These are phyloP conservation scores for Cokeromyces recurvatus DNA, from an alignment of 371 early-diverging fungal species.

Conservation along the genomic window DNA sequence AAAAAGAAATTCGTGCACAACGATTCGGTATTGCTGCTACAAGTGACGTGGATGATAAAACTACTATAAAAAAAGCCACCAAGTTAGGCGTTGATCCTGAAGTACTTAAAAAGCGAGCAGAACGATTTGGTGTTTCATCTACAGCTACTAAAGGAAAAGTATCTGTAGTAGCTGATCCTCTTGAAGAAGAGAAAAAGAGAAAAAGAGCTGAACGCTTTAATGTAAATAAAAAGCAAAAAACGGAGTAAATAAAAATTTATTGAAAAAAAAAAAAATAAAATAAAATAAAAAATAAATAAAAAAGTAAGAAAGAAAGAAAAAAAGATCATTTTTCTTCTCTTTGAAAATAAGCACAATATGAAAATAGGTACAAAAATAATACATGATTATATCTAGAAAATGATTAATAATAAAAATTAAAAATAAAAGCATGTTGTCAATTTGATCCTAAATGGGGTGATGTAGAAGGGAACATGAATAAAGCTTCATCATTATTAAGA, in stretches of 20 bases:
- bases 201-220: conserved; percentile 62
- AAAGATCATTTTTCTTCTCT: too few relatives aligned
- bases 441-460: conserved; percentile 33
- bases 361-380: conserved; percentile 12
- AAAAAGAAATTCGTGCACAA: conserved; percentile 40
- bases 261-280: neutral
- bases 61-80: neutral
- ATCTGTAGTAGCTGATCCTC: conserved; percentile 26
- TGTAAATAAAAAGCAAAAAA: conserved; percentile 18
- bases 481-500: conserved; percentile 18
- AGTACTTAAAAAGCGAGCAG: conserved; percentile 44
- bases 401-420: too few relatives aligned
- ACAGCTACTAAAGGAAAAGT: conserved; percentile 12
- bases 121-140: conserved; percentile 38
- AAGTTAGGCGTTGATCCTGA: conserved; percentile 39
- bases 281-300: neutral
- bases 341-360: conserved; percentile 7
- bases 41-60: neutral
- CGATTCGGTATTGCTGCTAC: conserved; percentile 22
- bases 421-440: conserved; percentile 53
- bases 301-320: too few relatives aligned
- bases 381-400: too few relatives aligned
- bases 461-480: conserved; percentile 31
- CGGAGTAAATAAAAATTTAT: conserved; percentile 7
- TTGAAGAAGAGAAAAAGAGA: conserved; percentile 64